Evolutionary conservation across 2,329 filamentous ascomycete genomes (phyloP).

Genomic region (Colletotrichum cereale): DNA sequence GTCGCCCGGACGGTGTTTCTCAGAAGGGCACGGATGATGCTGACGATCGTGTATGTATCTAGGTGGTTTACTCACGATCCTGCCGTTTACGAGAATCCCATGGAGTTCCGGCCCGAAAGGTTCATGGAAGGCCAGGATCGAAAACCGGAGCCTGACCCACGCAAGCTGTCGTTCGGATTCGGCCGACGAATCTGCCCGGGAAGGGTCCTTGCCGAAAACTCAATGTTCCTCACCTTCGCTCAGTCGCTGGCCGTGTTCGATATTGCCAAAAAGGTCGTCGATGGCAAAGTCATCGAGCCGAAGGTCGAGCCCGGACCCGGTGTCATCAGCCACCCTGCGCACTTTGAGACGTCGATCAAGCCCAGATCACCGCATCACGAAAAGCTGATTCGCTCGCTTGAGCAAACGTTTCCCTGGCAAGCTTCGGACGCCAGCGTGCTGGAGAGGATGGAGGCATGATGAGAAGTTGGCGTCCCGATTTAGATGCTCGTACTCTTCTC

Average conservation of each 20-base stretch:
- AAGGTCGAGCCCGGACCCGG: not conserved
- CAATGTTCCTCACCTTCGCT: constrained; percentile 48
- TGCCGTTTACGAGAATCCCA: constrained; percentile 67
- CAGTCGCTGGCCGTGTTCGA: constrained; percentile 56
- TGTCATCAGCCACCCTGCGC: not conserved
- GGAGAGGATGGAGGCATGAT: not conserved
- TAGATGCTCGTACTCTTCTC: not conserved
- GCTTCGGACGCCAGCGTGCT: not conserved
- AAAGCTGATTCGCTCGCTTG: constrained; percentile 14
- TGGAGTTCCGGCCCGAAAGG: constrained; percentile 5
- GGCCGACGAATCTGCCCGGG: constrained; percentile 43
- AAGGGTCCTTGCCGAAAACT: constrained; percentile 38
- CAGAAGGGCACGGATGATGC: not conserved
- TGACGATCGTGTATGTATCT: fast-evolving
- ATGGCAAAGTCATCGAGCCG: not conserved
- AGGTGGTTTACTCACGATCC: constrained; percentile 66
- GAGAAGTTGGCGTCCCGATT: not conserved
- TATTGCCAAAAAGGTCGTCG: not conserved
- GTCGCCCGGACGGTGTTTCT: not conserved
- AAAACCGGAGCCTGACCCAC: not conserved
- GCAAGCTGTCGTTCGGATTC: constrained; percentile 37
- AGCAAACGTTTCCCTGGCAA: constrained; percentile 7
- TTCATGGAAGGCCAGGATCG: not conserved
- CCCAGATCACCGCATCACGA: not conserved
- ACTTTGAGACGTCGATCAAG: constrained; percentile 10